Percentiles rank a stretch among this genome's conserved stretches.
phyloP scores from a whole-genome alignment of 1,284 basidiomycete genomes.

The Cryptococcus jaspeensis region DNA sequence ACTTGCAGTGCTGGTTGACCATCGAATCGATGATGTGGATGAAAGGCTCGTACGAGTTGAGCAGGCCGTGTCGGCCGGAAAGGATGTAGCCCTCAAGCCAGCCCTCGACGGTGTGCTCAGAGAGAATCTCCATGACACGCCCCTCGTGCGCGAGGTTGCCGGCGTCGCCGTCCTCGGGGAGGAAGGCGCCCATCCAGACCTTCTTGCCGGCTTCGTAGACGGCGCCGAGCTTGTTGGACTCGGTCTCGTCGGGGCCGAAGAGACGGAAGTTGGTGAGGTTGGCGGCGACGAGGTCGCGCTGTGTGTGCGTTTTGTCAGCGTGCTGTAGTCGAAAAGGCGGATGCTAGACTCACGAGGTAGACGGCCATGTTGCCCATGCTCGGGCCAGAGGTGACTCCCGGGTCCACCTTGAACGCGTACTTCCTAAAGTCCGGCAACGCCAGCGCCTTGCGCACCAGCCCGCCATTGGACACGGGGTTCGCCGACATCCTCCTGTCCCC shows the following conservation, averaged over 20 bases:
- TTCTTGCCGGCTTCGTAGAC: constrained; percentile 59
- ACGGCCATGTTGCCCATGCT: constrained; percentile 33
- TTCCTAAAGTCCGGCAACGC: constrained; percentile 64
- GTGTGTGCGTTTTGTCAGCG: too few relatives aligned
- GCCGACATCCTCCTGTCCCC: constrained; percentile 31
- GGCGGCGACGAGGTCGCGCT: constrained; percentile 58
- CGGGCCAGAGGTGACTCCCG: constrained; percentile 26
- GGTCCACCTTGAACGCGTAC: constrained; percentile 51
- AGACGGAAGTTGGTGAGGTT: constrained; percentile 75
- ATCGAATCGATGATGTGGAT: constrained; percentile 50
- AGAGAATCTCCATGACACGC: constrained; percentile 80
- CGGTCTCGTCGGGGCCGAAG: constrained; percentile 75
- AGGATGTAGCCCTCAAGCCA: constrained; percentile 78
- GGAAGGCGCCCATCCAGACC: constrained; percentile 36
- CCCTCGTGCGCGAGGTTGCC: constrained; percentile 53
- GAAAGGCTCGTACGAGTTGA: constrained; percentile 87
- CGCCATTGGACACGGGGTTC: constrained; percentile 51
- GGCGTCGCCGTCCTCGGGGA: constrained; percentile 36
- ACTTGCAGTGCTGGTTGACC: constrained; percentile 71
- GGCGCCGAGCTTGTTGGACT: constrained; percentile 81
- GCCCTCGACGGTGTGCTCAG: constrained; percentile 81
- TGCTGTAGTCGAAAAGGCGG: too few relatives aligned
- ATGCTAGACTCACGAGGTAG: constrained; percentile 17
- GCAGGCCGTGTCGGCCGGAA: constrained; percentile 68
- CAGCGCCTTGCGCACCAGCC: constrained; percentile 61